Evolutionary conservation across 2,329 filamentous ascomycete genomes (phyloP), one percentile per base, ranked within the genome.

Genomic region (Acrodontium crateriforme): DNA sequence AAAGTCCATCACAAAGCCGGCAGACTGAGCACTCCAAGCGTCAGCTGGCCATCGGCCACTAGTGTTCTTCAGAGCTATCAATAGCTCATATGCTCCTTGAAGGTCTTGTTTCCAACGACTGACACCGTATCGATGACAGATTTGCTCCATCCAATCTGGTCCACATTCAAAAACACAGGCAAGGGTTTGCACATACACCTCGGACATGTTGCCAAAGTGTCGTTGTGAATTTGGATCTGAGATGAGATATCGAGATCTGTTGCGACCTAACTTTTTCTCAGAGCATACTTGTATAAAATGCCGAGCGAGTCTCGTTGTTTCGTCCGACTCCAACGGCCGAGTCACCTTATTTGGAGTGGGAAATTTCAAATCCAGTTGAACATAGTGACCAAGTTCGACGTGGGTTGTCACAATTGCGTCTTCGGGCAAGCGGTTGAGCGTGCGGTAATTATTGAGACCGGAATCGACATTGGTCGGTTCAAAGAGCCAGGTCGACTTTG

Each of bases 111-210:
- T 44, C 42, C 43, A 50, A 16, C 48, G 37, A 25, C 37, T 40
- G 27, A 52, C 46, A 27, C 43, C 41, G 37, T 52, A 44, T 15
- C 42, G 45, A 5, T 42, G 35, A 27, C 46, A 47, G 2, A 57
- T 40, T 14, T 57, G 49, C 9, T 49, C 35, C 8, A 58, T 40
- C 54, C 54, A 61, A 18, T 51, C 39, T 0, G 53, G 39, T 2
- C 58, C 57, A 36, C 53, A 58, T 7, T 51, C 45, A 29, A 59
- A 49, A 2, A 54, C 41, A 35, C 55, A 59, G 3, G 54, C 52
- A 3, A 61, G 42, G 4, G 54, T 57, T 29, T 59, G 53, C 9
- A 51, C 45, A 39, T 58, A 61, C 4, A 56, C 48, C 19, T 57
- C 58, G n/a, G 44, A 42, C 45, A 59, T 53, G 2, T 49, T 41